Base-by-base conservation (phyloP, 2,329 filamentous ascomycete species). In the Dryadomyces quercus-mongolicae region DNA sequence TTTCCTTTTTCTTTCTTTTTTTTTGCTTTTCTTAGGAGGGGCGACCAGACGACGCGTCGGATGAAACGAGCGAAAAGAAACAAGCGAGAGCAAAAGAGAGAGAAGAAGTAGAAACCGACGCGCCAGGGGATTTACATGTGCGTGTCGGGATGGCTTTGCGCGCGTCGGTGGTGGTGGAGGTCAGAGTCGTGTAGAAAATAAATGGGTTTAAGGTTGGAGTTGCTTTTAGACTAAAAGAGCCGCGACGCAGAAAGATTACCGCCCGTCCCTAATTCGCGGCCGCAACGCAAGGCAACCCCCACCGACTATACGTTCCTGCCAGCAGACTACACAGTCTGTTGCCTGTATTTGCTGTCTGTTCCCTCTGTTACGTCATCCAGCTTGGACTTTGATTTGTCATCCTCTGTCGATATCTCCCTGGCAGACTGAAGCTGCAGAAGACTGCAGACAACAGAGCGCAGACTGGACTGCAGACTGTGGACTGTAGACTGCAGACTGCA, bases 151-250 rank as follows among this genome's bases (percentile, higher is more conserved):
- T 31, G 47, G 31, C 13, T n/a, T n/a, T 38, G 47, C 47, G 25
- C 47, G 25, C 31, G 22, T 48, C 25, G 25, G 25, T 3, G 46
- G 21, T 25, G 20, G 44, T 16, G 15, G 44, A 15, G 6, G n/a
- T 25, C 31, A 25, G 20, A 25, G 36, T 22, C 36, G 49, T 49
- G 47, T 36, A 49, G n/a, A 36, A 49, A 49, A 49, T 49, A 31
- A 25, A 49, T 31, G 21, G 47, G 47, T 49, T 49, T 25, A 36
- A 49, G 31, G 47, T 49, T 36, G 25, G 25, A 46, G 46, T 34
- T 48, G 46, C 46, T 48, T 48, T 48, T 48, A 7, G 46, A 34
- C 46, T 48, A 48, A 49, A 49, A 20, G 47, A 49, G 47, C 47
- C 47, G 47, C 47, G 47, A 20, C 47, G 45, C 20, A 46, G 25